Percentiles rank a stretch among this genome's conserved stretches.
phyloP scores from a whole-genome alignment of 1,284 basidiomycete genomes.

The Microbotryum violaceum region DNA sequence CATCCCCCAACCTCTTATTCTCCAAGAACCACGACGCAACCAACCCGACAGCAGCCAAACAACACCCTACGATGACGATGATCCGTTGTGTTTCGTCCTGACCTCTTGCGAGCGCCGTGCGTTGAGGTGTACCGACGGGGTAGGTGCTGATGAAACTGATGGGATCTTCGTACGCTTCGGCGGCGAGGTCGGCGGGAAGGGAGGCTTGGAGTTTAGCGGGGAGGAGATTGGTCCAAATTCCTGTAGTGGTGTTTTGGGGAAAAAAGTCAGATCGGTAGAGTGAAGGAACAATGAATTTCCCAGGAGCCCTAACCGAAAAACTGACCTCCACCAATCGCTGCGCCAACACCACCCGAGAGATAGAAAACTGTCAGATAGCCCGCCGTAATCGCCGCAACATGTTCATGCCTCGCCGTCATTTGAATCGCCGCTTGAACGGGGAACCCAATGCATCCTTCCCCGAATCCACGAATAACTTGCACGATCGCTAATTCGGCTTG shows the following conservation, averaged over 20 bases:
- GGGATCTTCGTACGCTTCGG: constrained; percentile 38
- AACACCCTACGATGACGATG: constrained; percentile 38
- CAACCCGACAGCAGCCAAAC: constrained; percentile 32
- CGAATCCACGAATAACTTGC: constrained; percentile 38
- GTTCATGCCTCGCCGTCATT: constrained; percentile 38
- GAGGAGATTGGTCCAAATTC: constrained; percentile 41
- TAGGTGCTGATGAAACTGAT: constrained; percentile 35
- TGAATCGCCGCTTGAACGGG: constrained; percentile 41
- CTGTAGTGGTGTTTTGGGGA: background rate
- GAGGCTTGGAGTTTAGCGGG: constrained; percentile 36
- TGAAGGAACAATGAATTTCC: background rate
- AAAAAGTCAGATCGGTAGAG: background rate
- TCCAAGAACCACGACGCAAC: constrained; percentile 30
- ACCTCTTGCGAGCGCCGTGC: constrained; percentile 37
- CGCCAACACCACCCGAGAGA: constrained; percentile 40
- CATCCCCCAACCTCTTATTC: too few relatives aligned
- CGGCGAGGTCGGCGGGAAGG: constrained; percentile 35
- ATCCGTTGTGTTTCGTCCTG: constrained; percentile 40
- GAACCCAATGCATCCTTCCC: constrained; percentile 38
- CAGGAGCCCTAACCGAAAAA: background rate
- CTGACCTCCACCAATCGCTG: constrained; percentile 39
- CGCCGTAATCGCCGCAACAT: constrained; percentile 40
- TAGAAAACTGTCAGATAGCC: constrained; percentile 40
- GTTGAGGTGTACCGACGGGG: constrained; percentile 33
- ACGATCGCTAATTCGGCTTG: constrained; percentile 38